Conservation (phyloP, 495 filamentous ascomycete genomes). For the Penicillium paxilli region DNA sequence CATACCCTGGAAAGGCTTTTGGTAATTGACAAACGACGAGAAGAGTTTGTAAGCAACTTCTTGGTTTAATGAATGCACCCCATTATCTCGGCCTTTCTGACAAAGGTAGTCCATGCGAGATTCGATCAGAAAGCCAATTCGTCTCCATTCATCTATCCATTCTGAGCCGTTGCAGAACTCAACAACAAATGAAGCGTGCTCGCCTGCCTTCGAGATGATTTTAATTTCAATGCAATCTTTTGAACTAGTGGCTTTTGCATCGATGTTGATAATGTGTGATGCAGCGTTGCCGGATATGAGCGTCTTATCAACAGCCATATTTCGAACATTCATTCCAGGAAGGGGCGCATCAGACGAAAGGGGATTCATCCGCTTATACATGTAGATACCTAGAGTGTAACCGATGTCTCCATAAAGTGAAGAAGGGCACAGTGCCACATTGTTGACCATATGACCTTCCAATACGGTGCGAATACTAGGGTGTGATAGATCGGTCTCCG, state of each 20-base stretch:
- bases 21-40: slow-evolving; percentile 65
- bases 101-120: slow-evolving; percentile 51
- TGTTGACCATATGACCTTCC: slow-evolving; percentile 34
- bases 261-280: slow-evolving; percentile 38
- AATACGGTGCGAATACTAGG: slow-evolving; percentile 60
- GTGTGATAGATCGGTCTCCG: slow-evolving; percentile 35
- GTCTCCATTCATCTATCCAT: slow-evolving; percentile 46
- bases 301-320: slow-evolving; percentile 63
- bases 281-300: slow-evolving; percentile 49
- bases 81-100: slow-evolving; percentile 41
- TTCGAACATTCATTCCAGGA: slow-evolving; percentile 47
- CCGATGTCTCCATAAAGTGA: neutral
- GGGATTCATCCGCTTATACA: slow-evolving; percentile 49
- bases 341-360: slow-evolving; percentile 24
- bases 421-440: neutral
- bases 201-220: slow-evolving; percentile 15
- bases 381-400: slow-evolving; percentile 57
- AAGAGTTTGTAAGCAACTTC: slow-evolving; percentile 80
- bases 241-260: neutral
- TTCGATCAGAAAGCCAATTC: slow-evolving; percentile 55
- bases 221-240: slow-evolving; percentile 33
- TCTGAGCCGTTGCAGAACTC: slow-evolving; percentile 25
- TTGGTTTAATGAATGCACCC: slow-evolving; percentile 54
- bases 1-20: slow-evolving; percentile 63
- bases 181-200: slow-evolving; percentile 55